Conservation (phyloP, 371 early-diverging fungal genomes). For the Mucor irregularis region DNA sequence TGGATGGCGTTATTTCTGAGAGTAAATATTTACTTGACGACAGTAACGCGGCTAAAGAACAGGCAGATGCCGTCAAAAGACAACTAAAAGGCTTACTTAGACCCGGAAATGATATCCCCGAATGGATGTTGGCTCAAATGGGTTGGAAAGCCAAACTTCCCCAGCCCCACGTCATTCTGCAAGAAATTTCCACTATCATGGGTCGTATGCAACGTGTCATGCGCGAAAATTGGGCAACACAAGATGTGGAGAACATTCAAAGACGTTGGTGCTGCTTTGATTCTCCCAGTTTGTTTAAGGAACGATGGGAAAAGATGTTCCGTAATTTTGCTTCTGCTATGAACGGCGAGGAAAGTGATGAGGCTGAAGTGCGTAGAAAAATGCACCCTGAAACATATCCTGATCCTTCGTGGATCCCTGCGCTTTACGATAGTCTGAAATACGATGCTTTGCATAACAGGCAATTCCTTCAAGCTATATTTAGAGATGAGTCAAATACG, state of each 20-base stretch:
- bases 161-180: constrained; percentile 67
- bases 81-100: constrained; percentile 62
- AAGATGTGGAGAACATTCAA: constrained; percentile 63
- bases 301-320: constrained; percentile 96
- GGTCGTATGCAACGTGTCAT: constrained; percentile 69
- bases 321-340: constrained; percentile 65
- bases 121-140: constrained; percentile 34
- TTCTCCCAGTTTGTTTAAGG: constrained; percentile 73
- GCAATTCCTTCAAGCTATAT: constrained; percentile 74
- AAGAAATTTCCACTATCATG: constrained; percentile 72
- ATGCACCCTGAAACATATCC: constrained; percentile 31
- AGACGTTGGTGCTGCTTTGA: constrained; percentile 82
- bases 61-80: constrained; percentile 84
- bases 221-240: constrained; percentile 71
- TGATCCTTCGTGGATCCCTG: constrained; percentile 90
- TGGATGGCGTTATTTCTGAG: constrained; percentile 64
- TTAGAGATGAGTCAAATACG: constrained; percentile 41
- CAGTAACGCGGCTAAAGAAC: constrained; percentile 92
- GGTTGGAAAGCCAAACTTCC: constrained; percentile 60
- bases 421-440: constrained; percentile 93
- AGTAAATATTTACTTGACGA: constrained; percentile 94
- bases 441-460: constrained; percentile 96
- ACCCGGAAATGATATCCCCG: constrained; percentile 53
- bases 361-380: constrained; percentile 6
- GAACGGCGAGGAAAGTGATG: constrained; percentile 12